These are phyloP conservation scores for Eucommia ulmoides DNA, from an alignment of 257 asterid species.

Conservation along the genomic window DNA sequence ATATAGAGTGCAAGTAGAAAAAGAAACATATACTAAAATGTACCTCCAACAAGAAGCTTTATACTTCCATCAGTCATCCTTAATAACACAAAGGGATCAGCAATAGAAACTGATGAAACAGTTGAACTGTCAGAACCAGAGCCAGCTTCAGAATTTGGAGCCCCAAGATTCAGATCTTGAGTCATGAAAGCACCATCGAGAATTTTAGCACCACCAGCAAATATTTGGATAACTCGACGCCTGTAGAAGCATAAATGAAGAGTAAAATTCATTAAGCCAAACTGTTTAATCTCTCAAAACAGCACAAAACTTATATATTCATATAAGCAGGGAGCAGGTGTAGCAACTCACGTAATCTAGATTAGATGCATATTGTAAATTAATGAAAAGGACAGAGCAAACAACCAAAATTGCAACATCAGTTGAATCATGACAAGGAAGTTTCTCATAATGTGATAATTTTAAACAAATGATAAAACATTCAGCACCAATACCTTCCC, in stretches of 20 bases:
- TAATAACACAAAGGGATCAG: slow-evolving; percentile 89
- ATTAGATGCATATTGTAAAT: not conserved
- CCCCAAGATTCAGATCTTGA: slow-evolving; percentile 78
- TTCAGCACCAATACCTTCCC: no score
- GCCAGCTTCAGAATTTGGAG: slow-evolving; percentile 56
- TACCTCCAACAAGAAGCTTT: slow-evolving; percentile 98
- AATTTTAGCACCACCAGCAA: slow-evolving; percentile 86
- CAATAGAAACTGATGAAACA: slow-evolving; percentile 82
- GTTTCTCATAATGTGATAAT: not conserved
- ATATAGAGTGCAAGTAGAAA: no score
- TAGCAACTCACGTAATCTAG: not conserved
- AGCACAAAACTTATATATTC: no score
- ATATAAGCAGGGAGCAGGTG: not conserved
- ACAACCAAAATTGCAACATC: not conserved
- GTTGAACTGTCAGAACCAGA: slow-evolving; percentile 51
- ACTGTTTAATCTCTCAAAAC: no score
- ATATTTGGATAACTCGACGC: slow-evolving; percentile 92
- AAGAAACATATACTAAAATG: not conserved
- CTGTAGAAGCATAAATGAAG: no score
- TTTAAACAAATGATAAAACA: no score
- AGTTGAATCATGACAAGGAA: not conserved
- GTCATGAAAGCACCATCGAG: slow-evolving; percentile 97
- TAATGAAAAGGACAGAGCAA: not conserved
- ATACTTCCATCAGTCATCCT: slow-evolving; percentile 89
- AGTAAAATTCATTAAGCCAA: no score